phyloP scores from a whole-genome alignment of 306 rosid species.

The Lupinus albus region DNA sequence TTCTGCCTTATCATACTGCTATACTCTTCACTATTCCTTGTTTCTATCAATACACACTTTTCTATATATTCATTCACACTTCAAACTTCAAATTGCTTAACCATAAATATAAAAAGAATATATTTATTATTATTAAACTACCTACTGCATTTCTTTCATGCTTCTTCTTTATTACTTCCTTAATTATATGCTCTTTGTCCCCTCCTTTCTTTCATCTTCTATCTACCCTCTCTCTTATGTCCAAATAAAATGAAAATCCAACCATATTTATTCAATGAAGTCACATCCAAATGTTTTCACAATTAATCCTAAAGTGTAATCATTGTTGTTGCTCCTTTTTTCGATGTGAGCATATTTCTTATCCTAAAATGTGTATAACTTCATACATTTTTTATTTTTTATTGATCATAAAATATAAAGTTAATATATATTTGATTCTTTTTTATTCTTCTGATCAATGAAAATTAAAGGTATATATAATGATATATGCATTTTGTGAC shows the following conservation, averaged over 20 bases:
- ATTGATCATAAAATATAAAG: too few species aligned
- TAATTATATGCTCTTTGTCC: constrained; percentile 57
- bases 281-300: not conserved
- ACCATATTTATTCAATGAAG: not conserved
- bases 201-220: constrained; percentile 39
- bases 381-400: too few species aligned
- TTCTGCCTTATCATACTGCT: constrained; percentile 35
- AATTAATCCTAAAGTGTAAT: not conserved
- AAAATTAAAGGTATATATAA: too few species aligned
- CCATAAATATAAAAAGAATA: constrained; percentile 43
- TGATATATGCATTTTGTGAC: too few species aligned
- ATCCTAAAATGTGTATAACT: too few species aligned
- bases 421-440: too few species aligned
- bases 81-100: constrained; percentile 31
- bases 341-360: too few species aligned
- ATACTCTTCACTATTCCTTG: constrained; percentile 49
- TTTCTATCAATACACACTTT: constrained; percentile 51
- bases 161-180: constrained; percentile 46
- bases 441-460: too few species aligned
- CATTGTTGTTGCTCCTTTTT: too few species aligned
- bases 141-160: constrained; percentile 51
- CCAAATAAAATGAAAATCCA: not conserved
- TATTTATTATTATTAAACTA: not conserved
- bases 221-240: constrained; percentile 3
- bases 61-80: constrained; percentile 44